Percentiles rank a stretch among this genome's conserved stretches.
phyloP scores from a whole-genome alignment of 148 eudicot genomes.

The Fagopyrum homotropicum region DNA sequence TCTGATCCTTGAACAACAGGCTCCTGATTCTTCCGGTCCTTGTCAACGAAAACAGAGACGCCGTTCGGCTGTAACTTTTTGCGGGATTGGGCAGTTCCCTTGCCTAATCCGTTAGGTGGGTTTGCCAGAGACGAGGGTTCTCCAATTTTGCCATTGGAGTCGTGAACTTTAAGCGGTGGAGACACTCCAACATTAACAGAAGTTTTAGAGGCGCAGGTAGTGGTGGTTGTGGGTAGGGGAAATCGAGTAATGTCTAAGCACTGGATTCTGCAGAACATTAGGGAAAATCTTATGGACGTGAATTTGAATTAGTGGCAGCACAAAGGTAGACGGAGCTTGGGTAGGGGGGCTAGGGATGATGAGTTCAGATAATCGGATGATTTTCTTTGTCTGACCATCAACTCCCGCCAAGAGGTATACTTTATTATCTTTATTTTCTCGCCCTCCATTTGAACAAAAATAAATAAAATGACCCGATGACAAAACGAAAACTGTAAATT shows the following conservation, averaged over 20 bases:
- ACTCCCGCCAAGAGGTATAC: slow-evolving; percentile 1
- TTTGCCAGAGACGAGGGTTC: slow-evolving; percentile 15
- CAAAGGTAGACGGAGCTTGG: neutral
- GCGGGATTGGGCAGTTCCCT: slow-evolving; percentile 20
- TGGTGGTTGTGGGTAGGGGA: slow-evolving; percentile 25
- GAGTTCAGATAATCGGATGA: neutral
- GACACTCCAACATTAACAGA: slow-evolving; percentile 27
- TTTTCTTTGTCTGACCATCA: neutral
- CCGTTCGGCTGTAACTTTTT: slow-evolving; percentile 20
- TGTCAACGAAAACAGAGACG: slow-evolving; percentile 15
- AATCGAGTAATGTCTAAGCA: slow-evolving; percentile 39
- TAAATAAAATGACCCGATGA: too few species aligned
- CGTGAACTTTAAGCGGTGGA: slow-evolving; percentile 24
- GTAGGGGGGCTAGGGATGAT: neutral
- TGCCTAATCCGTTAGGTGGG: slow-evolving; percentile 23
- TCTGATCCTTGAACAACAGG: slow-evolving; percentile 20
- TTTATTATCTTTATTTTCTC: too few species aligned
- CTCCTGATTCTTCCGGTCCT: slow-evolving; percentile 19
- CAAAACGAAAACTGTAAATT: too few species aligned
- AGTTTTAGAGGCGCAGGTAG: slow-evolving; percentile 14
- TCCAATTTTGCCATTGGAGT: slow-evolving; percentile 26
- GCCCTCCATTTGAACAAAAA: too few species aligned
- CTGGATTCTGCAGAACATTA: slow-evolving; percentile 45
- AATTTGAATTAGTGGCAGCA: neutral
- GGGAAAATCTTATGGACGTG: neutral